These are phyloP conservation scores for Blastobotrys terrestris DNA, from an alignment of 805 yeast species.

Conservation along the genomic window DNA sequence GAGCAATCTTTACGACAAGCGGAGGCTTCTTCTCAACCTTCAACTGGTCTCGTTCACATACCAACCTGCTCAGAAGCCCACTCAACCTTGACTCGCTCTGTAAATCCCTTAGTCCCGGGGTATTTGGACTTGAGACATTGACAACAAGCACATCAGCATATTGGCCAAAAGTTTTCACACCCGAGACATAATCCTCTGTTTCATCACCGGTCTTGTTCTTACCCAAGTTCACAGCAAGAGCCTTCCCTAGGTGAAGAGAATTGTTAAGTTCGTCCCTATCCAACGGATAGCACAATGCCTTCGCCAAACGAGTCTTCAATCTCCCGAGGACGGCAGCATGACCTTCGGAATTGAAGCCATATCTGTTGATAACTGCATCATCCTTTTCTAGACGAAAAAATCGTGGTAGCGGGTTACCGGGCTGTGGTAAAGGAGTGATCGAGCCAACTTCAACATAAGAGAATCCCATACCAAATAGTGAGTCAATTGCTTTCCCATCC, in stretches of 20 bases:
- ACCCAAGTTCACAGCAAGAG: slow-evolving; percentile 81
- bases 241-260: slow-evolving; percentile 56
- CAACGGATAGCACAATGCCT: slow-evolving; percentile 24
- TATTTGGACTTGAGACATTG: slow-evolving; percentile 92
- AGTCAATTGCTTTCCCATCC: slow-evolving; percentile 85
- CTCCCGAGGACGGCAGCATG: slow-evolving; percentile 66
- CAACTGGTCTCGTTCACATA: slow-evolving; percentile 57
- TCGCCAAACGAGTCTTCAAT: slow-evolving; percentile 57
- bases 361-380: slow-evolving; percentile 87
- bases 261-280: slow-evolving; percentile 22
- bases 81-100: slow-evolving; percentile 74
- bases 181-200: slow-evolving; percentile 74
- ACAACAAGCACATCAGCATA: slow-evolving; percentile 85
- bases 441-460: slow-evolving; percentile 91
- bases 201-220: slow-evolving; percentile 92
- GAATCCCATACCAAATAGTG: slow-evolving; percentile 72
- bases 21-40: slow-evolving; percentile 42
- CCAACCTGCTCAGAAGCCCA: slow-evolving; percentile 57
- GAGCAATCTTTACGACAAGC: slow-evolving; percentile 85
- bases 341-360: slow-evolving; percentile 91
- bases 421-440: slow-evolving; percentile 87
- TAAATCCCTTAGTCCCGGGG: slow-evolving; percentile 87
- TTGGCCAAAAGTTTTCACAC: slow-evolving; percentile 75
- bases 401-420: slow-evolving; percentile 91
- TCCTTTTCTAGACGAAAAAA: slow-evolving; percentile 81